phyloP scores from a whole-genome alignment of 768 basidiomycete species.

The Lentinula aciculospora region DNA sequence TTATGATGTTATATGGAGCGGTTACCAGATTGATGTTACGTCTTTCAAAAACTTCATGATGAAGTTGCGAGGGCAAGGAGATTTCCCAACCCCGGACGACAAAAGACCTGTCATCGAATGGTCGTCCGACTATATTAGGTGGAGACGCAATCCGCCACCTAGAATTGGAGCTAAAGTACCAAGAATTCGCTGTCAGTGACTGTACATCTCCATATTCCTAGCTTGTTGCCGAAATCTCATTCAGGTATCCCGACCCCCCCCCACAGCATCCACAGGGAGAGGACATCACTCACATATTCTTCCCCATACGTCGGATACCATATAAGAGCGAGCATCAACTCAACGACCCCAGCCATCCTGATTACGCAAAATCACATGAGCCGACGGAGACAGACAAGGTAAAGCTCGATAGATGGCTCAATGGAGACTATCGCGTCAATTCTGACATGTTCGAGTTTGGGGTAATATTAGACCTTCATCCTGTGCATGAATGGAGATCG shows the following conservation, averaged over 20 bases:
- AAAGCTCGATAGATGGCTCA: not conserved
- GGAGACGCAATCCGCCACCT: too few species aligned
- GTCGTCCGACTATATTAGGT: too few species aligned
- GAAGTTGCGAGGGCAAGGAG: too few species aligned
- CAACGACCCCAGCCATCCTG: not conserved
- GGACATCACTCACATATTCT: not conserved
- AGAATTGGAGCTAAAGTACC: too few species aligned
- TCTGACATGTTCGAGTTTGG: not conserved
- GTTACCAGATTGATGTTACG: too few species aligned
- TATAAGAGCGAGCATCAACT: not conserved
- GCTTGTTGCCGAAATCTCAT: not conserved
- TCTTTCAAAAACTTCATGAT: too few species aligned
- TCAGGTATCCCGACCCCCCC: not conserved
- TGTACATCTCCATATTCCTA: not conserved
- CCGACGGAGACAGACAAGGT: not conserved
- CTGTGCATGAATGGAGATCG: not conserved
- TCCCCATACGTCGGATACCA: not conserved
- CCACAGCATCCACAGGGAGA: not conserved
- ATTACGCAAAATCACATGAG: not conserved
- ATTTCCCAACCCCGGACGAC: too few species aligned
- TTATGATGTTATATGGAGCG: too few species aligned
- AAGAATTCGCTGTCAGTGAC: too few species aligned
- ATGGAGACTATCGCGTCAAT: not conserved
- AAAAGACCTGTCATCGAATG: too few species aligned
- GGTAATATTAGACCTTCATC: not conserved